phyloP scores from a whole-genome alignment of 345 rosid genomes.

The Citrus cavaleriei region DNA sequence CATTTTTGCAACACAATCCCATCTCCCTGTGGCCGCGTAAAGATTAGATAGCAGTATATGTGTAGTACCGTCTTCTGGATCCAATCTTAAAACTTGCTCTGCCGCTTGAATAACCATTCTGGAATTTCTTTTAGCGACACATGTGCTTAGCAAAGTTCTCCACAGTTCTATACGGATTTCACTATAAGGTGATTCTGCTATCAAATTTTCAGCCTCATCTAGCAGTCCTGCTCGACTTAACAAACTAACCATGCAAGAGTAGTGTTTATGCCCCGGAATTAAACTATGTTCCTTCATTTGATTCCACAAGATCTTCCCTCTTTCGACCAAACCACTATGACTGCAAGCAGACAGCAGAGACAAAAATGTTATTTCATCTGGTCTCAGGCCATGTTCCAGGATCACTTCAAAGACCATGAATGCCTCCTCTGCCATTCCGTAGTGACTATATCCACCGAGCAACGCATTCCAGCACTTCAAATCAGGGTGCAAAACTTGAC shows the following conservation, averaged over 20 bases:
- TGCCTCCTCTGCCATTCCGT: slow-evolving; percentile 69
- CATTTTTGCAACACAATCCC: slow-evolving; percentile 61
- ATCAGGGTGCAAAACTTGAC: slow-evolving; percentile 47
- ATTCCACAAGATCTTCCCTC: slow-evolving; percentile 66
- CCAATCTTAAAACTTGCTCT: slow-evolving; percentile 48
- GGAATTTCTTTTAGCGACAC: slow-evolving; percentile 52
- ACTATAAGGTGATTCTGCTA: slow-evolving; percentile 32
- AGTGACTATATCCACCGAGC: slow-evolving; percentile 72
- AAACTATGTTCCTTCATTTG: slow-evolving; percentile 49
- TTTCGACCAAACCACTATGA: slow-evolving; percentile 58
- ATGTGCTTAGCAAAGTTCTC: slow-evolving; percentile 78
- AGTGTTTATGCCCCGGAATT: slow-evolving; percentile 65
- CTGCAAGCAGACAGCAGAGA: slow-evolving; percentile 73
- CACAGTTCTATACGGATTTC: slow-evolving; percentile 53
- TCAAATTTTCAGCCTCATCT: slow-evolving; percentile 55
- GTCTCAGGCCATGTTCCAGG: slow-evolving; percentile 30
- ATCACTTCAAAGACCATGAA: slow-evolving; percentile 44
- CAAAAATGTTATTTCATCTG: slow-evolving; percentile 75
- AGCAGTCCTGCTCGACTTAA: slow-evolving; percentile 72
- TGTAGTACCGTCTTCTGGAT: slow-evolving; percentile 59
- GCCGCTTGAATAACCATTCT: slow-evolving; percentile 58
- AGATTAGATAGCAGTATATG: slow-evolving; percentile 65
- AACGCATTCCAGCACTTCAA: slow-evolving; percentile 88
- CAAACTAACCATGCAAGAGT: slow-evolving; percentile 78
- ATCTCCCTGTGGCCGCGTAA: slow-evolving; percentile 61